Base-by-base conservation (phyloP, 1,139 yeast species). In the Debaryomyces fabryi region DNA sequence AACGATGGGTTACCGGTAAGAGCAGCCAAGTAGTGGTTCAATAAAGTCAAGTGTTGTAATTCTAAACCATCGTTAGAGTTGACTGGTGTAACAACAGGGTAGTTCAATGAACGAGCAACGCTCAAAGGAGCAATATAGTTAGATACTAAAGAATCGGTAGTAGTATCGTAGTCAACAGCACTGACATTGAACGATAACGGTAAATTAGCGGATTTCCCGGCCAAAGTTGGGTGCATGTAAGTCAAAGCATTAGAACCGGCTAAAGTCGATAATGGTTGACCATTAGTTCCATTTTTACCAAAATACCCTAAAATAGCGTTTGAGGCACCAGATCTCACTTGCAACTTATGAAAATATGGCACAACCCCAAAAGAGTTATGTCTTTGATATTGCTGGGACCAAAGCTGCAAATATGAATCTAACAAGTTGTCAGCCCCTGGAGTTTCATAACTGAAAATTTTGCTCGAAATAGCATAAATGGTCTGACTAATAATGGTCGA, bases 271-370 rank as follows among this genome's bases (percentile, higher is more conserved):
- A 75, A 57, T 2, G 68, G 77, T 49, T 63, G 71, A 36, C 74
- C 78, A 44, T 64, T 58, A 27, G 79, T 63, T 37, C 76, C 75
- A 42, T 74, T 71, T 44, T 58, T 65, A 45, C 68, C 59, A 56
- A 84, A 70, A 69, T 85, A 91, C 23, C 97, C 98, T 49, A 88
- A 73, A 46, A 93, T 76, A 37, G 89, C 81, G 56, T 83, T 79
- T 41, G 93, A 88, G 29, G 97, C 96, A 57, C 97, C 98, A 2
- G 87, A 75, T 64, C 97, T 82, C 42, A 89, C 81, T 63, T 91
- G 91, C 52, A 90, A 78, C 59, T 76, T 74, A 64, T 78, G 77
- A 58, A 81, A 69, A 49, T 73, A 74, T 40, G 90, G 92, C 47
- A 81, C 81, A 38, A 66, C 69, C 15, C 86, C 87, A 46, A 69